phyloP scores from a whole-genome alignment of 139 green algal genomes.

The Tetraselmis striata region DNA sequence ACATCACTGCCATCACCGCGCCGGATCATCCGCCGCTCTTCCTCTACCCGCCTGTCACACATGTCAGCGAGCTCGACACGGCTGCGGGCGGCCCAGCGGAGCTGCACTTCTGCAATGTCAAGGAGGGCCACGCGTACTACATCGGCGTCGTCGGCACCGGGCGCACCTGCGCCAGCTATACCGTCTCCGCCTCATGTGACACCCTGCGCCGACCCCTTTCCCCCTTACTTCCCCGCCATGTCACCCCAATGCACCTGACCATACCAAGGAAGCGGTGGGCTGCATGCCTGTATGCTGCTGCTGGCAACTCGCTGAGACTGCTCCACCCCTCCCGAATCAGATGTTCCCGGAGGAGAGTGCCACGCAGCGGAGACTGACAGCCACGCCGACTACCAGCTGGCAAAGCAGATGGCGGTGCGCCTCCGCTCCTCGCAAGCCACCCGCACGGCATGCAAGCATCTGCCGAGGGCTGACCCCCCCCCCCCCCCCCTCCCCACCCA shows the following conservation, averaged over 20 bases:
- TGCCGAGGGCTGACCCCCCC: too few relatives aligned
- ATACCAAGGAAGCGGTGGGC: too few relatives aligned
- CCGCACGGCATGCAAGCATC: too few relatives aligned
- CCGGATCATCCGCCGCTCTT: neutral
- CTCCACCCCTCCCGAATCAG: too few relatives aligned
- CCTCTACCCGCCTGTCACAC: neutral
- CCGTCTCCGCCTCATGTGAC: neutral
- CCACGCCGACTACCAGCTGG: neutral
- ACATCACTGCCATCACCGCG: neutral
- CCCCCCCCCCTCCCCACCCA: too few relatives aligned
- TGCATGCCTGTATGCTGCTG: too few relatives aligned
- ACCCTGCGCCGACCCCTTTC: neutral
- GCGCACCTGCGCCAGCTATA: neutral
- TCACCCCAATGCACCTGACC: too few relatives aligned
- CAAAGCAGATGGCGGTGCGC: neutral
- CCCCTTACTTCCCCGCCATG: too few relatives aligned
- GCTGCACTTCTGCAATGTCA: neutral
- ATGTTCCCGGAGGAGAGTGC: neutral
- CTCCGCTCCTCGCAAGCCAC: too few relatives aligned
- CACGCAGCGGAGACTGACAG: neutral
- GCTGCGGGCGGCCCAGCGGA: neutral
- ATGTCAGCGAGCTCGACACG: neutral
- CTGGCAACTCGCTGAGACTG: neutral
- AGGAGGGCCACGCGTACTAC: neutral
- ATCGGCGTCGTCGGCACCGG: neutral